Evolutionary conservation across 129 eudicot species (phyloP).

Genomic region (Helichrysum umbraculigerum): DNA sequence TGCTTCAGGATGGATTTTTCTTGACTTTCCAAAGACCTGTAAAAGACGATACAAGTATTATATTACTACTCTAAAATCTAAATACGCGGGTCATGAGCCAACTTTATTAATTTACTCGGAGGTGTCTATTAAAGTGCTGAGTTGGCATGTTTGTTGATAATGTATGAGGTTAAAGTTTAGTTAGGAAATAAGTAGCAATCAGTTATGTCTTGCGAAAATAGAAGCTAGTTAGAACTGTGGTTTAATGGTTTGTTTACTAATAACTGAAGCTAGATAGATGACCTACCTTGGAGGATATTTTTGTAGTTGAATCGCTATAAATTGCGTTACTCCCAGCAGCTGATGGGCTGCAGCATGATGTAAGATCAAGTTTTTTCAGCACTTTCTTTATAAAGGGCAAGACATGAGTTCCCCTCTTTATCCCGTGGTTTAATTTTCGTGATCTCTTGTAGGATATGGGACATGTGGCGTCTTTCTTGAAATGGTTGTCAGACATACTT

Average conservation of each 20-base stretch:
- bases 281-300: conserved; percentile 65
- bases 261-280: conserved; percentile 15
- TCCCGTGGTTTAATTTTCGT: conserved; percentile 19
- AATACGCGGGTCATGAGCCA: background rate
- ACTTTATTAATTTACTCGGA: background rate
- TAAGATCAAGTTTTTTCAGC: conserved; percentile 45
- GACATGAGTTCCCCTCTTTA: conserved; percentile 32
- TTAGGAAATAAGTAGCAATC: background rate
- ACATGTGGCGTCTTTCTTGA: conserved; percentile 28
- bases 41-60: conserved; percentile 15
- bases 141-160: too few species aligned
- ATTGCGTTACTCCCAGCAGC: conserved; percentile 31
- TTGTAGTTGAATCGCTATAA: conserved; percentile 39
- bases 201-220: background rate
- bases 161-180: background rate
- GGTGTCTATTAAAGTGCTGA: too few species aligned
- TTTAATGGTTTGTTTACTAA: background rate
- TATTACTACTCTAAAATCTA: conserved; percentile 14
- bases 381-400: conserved; percentile 55
- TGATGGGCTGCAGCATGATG: conserved; percentile 36
- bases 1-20: conserved; percentile 61
- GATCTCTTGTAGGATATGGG: conserved; percentile 14
- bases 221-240: background rate
- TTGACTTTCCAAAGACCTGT: conserved; percentile 31
- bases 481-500: conserved; percentile 36